Evolutionary conservation across 2,329 filamentous ascomycete genomes (phyloP), one percentile per base, ranked within the genome.

Genomic region (Ophiostoma fasciatum): DNA sequence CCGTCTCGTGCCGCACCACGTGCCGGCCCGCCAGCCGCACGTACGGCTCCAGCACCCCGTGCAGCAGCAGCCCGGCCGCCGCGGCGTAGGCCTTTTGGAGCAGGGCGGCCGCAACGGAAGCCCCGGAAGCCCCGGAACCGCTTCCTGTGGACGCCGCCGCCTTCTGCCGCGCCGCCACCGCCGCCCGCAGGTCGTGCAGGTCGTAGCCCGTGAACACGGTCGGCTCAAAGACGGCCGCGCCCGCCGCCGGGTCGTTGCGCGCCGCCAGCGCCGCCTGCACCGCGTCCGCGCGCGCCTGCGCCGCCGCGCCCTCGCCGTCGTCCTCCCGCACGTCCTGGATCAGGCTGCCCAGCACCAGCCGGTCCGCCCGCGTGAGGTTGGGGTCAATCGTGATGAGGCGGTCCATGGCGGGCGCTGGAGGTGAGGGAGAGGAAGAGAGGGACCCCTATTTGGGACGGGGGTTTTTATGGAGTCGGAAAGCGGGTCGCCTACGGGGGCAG

Each of bases 1-100:
- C 82, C 1, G 78, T 79, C 37, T 72, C 65, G 39, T 71, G 60
- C 12, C 79, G 74, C 9, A 80, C 75, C 17, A 77, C 53, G 21
- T 45, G 25, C 3, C 51, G 54, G 28, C 61, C 61, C 2, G 71
- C 78, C 48, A 65, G 56, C 12, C 56, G 52, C 32, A 75, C 58
- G 51, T 82, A 83, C 1, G 74, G 71, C 28, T 64, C 58, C 14
- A 82, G 56, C 3, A 78, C 15, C 39, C 64, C 62, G 26, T 55
- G 55, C 49, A 68, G 57, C 2, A 78, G 19, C 42, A 64, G 63
- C 28, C 56, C 54, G 49, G 68, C 57, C 31, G 71, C 40, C 5
- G 59, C 53, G 2, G 49, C 48, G 22, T 31, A n/a, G 13, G 20
- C 4, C 4, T 36, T 36, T 26, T 33, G 37, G 17, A 21, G 22